Evolutionary conservation across 768 basidiomycete species (phyloP).

Genomic region (Cubamyces lactineus): DNA sequence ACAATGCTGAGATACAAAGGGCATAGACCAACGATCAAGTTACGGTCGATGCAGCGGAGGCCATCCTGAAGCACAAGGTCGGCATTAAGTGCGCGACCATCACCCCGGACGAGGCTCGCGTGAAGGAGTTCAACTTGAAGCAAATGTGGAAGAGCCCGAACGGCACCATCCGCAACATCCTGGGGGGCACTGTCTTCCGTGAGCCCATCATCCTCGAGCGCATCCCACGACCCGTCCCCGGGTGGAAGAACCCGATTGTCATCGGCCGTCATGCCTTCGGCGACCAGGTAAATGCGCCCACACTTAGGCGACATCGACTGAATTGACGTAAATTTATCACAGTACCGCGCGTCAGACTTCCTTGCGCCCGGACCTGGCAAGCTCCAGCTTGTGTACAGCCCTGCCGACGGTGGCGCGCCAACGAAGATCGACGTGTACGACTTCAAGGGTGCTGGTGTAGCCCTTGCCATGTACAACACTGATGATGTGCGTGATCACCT

Average conservation of each 20-base stretch:
- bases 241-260: constrained; percentile 95
- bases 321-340: not conserved
- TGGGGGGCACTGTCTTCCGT: constrained; percentile 97
- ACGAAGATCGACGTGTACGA: constrained; percentile 86
- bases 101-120: constrained; percentile 96
- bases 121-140: constrained; percentile 96
- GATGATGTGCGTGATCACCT: constrained; percentile 64
- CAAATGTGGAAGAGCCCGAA: constrained; percentile 99
- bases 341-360: constrained; percentile 95
- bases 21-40: constrained; percentile 88
- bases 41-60: constrained; percentile 91
- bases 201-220: constrained; percentile 93
- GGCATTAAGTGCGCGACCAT: constrained; percentile 99
- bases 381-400: constrained; percentile 89
- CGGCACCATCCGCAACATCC: constrained; percentile 97
- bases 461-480: constrained; percentile 98
- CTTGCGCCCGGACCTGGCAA: constrained; percentile 92
- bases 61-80: constrained; percentile 92
- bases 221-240: constrained; percentile 93
- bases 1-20: not conserved
- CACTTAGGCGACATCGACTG: not conserved
- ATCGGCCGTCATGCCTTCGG: constrained; percentile 98
- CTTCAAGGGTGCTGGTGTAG: constrained; percentile 91
- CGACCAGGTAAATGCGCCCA: constrained; percentile 64
- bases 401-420: constrained; percentile 68